phyloP scores from a whole-genome alignment of 2,329 filamentous ascomycete genomes.

The Fusarium longipes region DNA sequence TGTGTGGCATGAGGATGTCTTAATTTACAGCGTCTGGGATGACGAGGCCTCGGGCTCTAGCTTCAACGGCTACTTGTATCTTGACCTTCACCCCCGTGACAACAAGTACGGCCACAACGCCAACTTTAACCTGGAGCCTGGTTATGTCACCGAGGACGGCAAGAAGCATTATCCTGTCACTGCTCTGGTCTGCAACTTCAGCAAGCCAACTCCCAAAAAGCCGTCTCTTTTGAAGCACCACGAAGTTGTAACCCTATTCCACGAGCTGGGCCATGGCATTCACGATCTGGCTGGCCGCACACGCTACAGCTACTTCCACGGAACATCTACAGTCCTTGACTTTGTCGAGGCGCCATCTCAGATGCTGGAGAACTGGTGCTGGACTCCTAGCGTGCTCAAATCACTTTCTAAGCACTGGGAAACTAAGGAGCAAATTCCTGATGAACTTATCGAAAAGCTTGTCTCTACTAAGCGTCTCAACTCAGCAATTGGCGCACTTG shows the following conservation, averaged over 20 bases:
- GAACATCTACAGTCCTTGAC: conserved; percentile 73
- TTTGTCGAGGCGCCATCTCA: conserved; percentile 79
- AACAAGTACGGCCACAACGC: conserved; percentile 89
- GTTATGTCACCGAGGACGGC: conserved; percentile 74
- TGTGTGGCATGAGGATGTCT: conserved; percentile 85
- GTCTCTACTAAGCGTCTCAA: conserved; percentile 85
- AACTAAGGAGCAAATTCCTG: conserved; percentile 75
- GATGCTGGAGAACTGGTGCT: conserved; percentile 83
- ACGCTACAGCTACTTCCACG: conserved; percentile 74
- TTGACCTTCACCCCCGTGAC: conserved; percentile 81
- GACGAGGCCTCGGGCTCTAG: conserved; percentile 75
- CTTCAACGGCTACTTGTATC: conserved; percentile 85
- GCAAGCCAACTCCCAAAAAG: conserved; percentile 80
- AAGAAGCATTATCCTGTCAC: conserved; percentile 80
- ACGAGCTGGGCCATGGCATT: conserved; percentile 78
- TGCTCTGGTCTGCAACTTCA: conserved; percentile 86
- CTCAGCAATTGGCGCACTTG: conserved; percentile 80
- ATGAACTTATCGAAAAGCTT: conserved; percentile 78
- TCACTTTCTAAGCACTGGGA: conserved; percentile 79
- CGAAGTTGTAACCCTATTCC: conserved; percentile 85
- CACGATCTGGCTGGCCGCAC: conserved; percentile 74
- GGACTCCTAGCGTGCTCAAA: conserved; percentile 73
- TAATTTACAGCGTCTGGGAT: conserved; percentile 85
- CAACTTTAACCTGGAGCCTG: conserved; percentile 84
- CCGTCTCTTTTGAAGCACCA: conserved; percentile 84